Base-by-base conservation (phyloP, 371 early-diverging fungal genomes). In the Mucor lusitanicus region DNA sequence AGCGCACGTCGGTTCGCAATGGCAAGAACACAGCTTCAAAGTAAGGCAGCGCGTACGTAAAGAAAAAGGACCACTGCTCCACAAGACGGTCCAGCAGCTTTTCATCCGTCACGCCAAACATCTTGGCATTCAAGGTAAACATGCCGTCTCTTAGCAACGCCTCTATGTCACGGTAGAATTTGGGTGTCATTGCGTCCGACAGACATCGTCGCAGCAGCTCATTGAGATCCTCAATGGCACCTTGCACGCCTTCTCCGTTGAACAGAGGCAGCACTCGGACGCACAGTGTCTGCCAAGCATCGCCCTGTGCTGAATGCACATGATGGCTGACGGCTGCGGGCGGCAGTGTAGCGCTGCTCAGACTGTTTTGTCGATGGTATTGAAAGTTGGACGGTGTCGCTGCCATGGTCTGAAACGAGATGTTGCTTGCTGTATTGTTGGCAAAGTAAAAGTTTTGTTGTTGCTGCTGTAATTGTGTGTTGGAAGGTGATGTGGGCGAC, bases 11-110 rank as follows among this genome's bases (percentile, higher is more conserved):
- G 23, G 85, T 84, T 39, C 84, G 79, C 11, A 95, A 67, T 3
- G 96, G 96, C 5, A 94, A 79, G 67, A 95, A 94, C 12, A 92
- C 94, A 3, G 92, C 95, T 68, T 94, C 91, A 63, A 96, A 84
- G 62, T 91, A 93, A 61, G 95, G 96, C 42, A 95, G 75, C 2
- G 94, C 94, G 44, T 91, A 91, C 0, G 91, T 91, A 63, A 91
- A 92, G 70, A 91, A 90, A 71, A 94, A 92, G 3, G 90, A 90
- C 96, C 96, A 96, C 33, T 92, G 87, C 50, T 92, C 92, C 1
- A 91, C 91, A 25, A 95, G 64, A 13, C 94, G 87, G 35, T 85
- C 86, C 23, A 89, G 79, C 53, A 93, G 70, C 39, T 83, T 87
- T 56, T 93, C 93, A 42, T 91, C 91, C 2, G 87, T 87, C 5